Evolutionary conservation across 352 stramenopile genomes (phyloP), one percentile per base, ranked within the genome.

Genomic region (Pythium oligandrum): DNA sequence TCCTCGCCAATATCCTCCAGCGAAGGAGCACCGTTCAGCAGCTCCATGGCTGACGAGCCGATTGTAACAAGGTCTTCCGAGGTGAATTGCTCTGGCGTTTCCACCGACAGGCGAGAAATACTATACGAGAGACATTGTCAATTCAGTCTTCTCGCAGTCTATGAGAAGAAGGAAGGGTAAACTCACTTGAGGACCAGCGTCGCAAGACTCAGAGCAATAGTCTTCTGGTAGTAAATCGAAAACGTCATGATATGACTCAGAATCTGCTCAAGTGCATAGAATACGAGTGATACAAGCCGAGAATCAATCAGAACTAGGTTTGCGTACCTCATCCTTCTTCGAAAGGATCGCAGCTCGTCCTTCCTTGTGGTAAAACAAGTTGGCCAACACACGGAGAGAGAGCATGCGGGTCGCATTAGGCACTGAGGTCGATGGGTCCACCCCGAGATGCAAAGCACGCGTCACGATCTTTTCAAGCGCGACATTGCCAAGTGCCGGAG

Each of bases 1-100:
- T 93, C 81, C 54, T 93, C 81, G n/a, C 78, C 77, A n/a, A 88
- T 56, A 43, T 89, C 73, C 40, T 81, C 62, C 12, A 93, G 54
- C 9, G 73, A 62, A 33, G 68, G 68, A 6, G 73, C 55, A 30
- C 75, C 66, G 43, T 82, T 83, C 26, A 90, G 49, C 30, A 88
- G 56, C 17, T 78, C 68, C 52, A 73, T 78, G 1, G 68, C 64
- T 31, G 78, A 50, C 2, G 78, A 83, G 39, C 75, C 66, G 36
- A 88, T 59, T 2, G 74, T 59, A 0, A 85, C 57, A 32, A 71
- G 60, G 32, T 88, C 80, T 42, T 87, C 76, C 7, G 63, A 30
- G 8, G 73, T 73, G 9, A 90, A 48, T 8, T 63, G 39, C 4
- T 55, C 55, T 0, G 71, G 64, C 2, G 44, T 45, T 35, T 75